phyloP scores from a whole-genome alignment of 2,329 filamentous ascomycete genomes.

The Pyricularia grisea region DNA sequence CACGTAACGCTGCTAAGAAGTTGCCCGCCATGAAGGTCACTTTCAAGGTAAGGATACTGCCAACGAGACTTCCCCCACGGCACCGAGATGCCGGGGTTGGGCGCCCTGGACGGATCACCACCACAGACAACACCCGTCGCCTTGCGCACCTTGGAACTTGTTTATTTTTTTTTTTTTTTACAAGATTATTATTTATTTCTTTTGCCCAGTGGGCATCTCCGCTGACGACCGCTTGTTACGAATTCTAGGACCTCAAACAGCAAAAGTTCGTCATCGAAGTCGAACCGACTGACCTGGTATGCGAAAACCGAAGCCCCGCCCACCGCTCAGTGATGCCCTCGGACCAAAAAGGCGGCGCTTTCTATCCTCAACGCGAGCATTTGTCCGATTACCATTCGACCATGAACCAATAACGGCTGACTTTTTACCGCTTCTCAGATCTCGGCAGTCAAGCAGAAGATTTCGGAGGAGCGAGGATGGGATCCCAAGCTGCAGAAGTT shows the following conservation, averaged over 20 bases:
- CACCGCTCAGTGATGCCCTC: not conserved
- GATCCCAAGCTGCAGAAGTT: conserved; percentile 85
- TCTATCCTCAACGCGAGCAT: conserved; percentile 10
- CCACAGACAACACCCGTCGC: not conserved
- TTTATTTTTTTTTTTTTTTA: not conserved
- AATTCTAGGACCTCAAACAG: conserved; percentile 86
- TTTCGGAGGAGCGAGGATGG: conserved; percentile 88
- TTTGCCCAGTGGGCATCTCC: not conserved
- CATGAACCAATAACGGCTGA: not conserved
- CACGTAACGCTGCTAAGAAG: not conserved
- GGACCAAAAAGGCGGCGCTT: conserved; percentile 10
- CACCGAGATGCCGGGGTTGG: not conserved
- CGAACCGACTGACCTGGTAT: conserved; percentile 84
- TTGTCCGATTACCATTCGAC: not conserved
- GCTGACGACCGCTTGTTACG: conserved; percentile 11
- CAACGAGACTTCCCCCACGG: conserved; percentile 4
- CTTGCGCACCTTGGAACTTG: not conserved
- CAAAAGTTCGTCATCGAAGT: conserved; percentile 96
- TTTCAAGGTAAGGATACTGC: conserved; percentile 42
- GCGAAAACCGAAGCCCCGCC: conserved; percentile 26
- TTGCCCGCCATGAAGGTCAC: conserved; percentile 57
- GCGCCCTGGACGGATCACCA: not conserved
- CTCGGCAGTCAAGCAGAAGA: conserved; percentile 84
- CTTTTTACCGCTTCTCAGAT: conserved; percentile 48
- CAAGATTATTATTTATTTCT: not conserved